Evolutionary conservation across 352 stramenopile genomes (phyloP), one percentile per base, ranked within the genome.

Genomic region (Vaucheria bursata): DNA sequence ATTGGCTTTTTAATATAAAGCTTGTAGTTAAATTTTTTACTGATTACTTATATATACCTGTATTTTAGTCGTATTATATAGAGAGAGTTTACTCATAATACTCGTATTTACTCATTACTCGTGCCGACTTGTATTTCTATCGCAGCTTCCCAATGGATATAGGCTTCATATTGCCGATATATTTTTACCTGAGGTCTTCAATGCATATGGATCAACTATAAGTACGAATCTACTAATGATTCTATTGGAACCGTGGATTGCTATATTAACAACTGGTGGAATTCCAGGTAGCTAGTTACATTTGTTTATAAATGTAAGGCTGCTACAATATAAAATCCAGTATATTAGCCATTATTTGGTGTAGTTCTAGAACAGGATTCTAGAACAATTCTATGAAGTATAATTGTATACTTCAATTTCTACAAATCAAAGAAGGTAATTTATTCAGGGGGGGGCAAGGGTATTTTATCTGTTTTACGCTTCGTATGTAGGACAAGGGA

Each of bases 81-180:
- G n/a, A n/a, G n/a, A n/a, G n/a, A n/a, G n/a, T n/a, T n/a, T n/a
- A n/a, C n/a, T n/a, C n/a, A n/a, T n/a, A n/a, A n/a, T n/a, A n/a
- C n/a, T n/a, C n/a, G n/a, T n/a, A n/a, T n/a, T n/a, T 59, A 59
- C 45, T 59, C 45, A 25, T 25, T 12, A 18, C 45, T 18, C 45
- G 12, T 12, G 12, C 45, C 12, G 12, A 59, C 45, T 18, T 25
- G 25, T 25, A 59, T 25, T 12, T 12, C 45, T 59, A 25, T 59
- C 25, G 53, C 53, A 68, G 53, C 53, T 52, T 49, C 71, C 71
- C 2, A 77, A 77, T 31, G 71, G 71, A 32, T 77, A 71, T 34
- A 29, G 71, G 7, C 31, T 77, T 34, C 71, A 77, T n/a, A 35
- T 71, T 31, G 52, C 36, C 25, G 71, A 77, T 31, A 29, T 77